Conservation (phyloP, 805 yeast genomes). For the Candida xiaguanensis region DNA sequence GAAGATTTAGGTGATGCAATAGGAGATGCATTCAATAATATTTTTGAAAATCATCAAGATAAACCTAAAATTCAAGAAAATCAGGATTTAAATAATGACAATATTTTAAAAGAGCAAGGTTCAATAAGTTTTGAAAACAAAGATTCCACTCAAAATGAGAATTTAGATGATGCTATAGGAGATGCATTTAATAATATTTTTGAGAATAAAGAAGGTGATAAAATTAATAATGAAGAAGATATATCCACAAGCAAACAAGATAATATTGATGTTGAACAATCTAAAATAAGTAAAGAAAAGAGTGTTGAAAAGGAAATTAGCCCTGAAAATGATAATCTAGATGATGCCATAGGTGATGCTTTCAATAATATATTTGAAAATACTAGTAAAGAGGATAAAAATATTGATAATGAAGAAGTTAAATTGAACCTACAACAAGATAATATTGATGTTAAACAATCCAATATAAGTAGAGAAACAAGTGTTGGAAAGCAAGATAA, state of each 20-base stretch:
- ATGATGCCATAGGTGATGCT: constrained; percentile 19
- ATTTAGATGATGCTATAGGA: constrained; percentile 3
- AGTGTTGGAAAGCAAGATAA: background rate
- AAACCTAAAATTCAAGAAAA: too few species aligned
- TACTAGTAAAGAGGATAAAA: background rate
- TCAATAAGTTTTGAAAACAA: too few species aligned
- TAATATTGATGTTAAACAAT: background rate
- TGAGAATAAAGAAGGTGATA: constrained; percentile 3
- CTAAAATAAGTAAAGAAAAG: background rate
- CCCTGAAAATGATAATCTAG: constrained; percentile 12
- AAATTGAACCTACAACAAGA: constrained; percentile 1
- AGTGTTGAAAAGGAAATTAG: background rate
- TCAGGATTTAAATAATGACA: too few species aligned
- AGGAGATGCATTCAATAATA: constrained; percentile 23
- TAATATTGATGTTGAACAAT: background rate
- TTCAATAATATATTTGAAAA: constrained; percentile 10
- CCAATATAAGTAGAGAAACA: too few species aligned
- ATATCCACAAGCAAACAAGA: background rate
- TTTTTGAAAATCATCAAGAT: constrained; percentile 2
- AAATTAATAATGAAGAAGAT: too few species aligned
- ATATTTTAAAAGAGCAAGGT: too few species aligned
- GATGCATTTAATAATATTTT: constrained; percentile 19
- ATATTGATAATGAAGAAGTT: constrained; percentile 1
- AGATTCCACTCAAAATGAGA: too few species aligned
- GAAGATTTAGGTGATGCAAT: constrained; percentile 25